Evolutionary conservation across 202 grass and related monocot species (phyloP).

Genomic region (Elaeis oleifera): DNA sequence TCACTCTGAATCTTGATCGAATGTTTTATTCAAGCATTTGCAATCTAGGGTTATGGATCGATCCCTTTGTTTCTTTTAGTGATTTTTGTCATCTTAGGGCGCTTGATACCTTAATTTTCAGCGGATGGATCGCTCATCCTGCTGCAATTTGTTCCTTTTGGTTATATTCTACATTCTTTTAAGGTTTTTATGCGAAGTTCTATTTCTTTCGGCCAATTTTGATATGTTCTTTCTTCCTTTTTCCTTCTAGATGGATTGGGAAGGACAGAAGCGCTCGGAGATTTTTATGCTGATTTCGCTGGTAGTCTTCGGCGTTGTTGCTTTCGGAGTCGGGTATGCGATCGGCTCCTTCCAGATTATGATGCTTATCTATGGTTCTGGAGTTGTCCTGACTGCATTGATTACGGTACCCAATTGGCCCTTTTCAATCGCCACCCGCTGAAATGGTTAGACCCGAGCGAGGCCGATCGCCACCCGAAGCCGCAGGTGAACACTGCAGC

Average conservation of each 20-base stretch:
- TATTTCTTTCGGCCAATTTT: slow-evolving; percentile 10
- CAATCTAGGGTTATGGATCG: no score
- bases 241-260: slow-evolving; percentile 69
- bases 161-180: no score
- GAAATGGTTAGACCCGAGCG: slow-evolving; percentile 74
- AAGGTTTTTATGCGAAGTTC: no score
- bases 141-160: no score
- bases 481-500: slow-evolving; percentile 35
- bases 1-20: no score
- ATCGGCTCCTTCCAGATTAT: slow-evolving; percentile 68
- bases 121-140: no score
- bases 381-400: slow-evolving; percentile 71
- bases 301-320: slow-evolving; percentile 46
- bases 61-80: no score
- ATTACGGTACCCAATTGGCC: slow-evolving; percentile 82
- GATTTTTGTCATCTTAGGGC: no score
- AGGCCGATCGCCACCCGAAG: slow-evolving; percentile 69
- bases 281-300: slow-evolving; percentile 91
- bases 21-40: no score
- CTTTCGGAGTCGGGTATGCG: slow-evolving; percentile 50
- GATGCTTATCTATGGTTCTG: slow-evolving; percentile 83
- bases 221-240: slow-evolving; percentile 19
- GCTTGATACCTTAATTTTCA: no score
- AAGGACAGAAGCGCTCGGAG: slow-evolving; percentile 89
- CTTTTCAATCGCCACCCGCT: slow-evolving; percentile 72